A percentile compares a stretch with the other conserved stretches of the same genome.
phyloP scores from a whole-genome alignment of 2,329 filamentous ascomycete species.

The Microdochium paspali region DNA sequence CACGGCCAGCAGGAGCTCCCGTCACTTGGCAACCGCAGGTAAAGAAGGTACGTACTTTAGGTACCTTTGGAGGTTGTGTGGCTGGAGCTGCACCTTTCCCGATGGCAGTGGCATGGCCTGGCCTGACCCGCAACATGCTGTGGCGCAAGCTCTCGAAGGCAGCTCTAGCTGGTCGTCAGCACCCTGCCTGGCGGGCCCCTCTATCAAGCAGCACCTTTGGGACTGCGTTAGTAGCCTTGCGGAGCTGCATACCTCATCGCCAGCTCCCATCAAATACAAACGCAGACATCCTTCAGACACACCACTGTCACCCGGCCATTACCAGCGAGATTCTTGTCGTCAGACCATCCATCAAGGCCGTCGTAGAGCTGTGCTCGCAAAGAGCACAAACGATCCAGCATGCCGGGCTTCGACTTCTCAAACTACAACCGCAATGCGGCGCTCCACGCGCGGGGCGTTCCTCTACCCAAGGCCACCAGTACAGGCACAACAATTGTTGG shows the following conservation, averaged over 20 bases:
- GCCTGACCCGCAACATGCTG: background rate
- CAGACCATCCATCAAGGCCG: background rate
- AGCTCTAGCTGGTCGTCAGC: constrained; percentile 4
- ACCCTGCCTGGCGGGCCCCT: background rate
- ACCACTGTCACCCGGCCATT: background rate
- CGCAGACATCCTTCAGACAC: background rate
- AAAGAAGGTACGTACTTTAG: too few species aligned
- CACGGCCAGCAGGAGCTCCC: too few species aligned
- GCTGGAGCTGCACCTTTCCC: background rate
- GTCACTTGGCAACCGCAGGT: too few species aligned
- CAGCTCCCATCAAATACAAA: background rate
- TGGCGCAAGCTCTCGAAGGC: constrained; percentile 2
- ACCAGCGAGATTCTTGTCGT: background rate
- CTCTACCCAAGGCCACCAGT: constrained; percentile 93
- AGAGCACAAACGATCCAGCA: constrained; percentile 33
- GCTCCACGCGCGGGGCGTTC: constrained; percentile 86
- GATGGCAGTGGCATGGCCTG: background rate
- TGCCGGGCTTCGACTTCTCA: constrained; percentile 98
- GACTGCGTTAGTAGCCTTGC: background rate
- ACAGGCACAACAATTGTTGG: constrained; percentile 98
- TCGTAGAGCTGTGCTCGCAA: background rate
- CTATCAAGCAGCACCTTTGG: background rate
- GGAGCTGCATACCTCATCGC: background rate
- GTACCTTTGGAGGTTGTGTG: background rate
- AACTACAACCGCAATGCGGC: constrained; percentile 99